Evolutionary conservation across 1,284 basidiomycete species (phyloP).

Genomic region (Trametes polyzona): DNA sequence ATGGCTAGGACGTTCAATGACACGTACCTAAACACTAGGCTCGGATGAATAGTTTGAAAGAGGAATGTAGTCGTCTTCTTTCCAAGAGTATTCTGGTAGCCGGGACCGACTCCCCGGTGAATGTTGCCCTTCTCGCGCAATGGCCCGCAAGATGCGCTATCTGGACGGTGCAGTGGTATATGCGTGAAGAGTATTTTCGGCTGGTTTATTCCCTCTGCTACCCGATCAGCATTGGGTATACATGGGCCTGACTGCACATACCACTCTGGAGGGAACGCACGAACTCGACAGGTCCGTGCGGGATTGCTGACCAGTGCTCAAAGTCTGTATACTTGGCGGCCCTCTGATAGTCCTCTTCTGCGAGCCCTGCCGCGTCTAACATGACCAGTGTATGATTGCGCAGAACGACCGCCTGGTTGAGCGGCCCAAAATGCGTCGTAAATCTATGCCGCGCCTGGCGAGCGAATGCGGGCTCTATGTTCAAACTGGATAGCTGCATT

Average conservation of each 20-base stretch:
- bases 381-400: slow-evolving; percentile 76
- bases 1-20: background rate
- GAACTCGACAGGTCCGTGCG: slow-evolving; percentile 72
- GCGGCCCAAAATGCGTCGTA: slow-evolving; percentile 75
- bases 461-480: slow-evolving; percentile 24
- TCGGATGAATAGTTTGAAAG: slow-evolving; percentile 66
- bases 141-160: slow-evolving; percentile 73
- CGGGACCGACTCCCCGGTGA: slow-evolving; percentile 72
- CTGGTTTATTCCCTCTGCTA: slow-evolving; percentile 33
- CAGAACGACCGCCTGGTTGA: slow-evolving; percentile 57
- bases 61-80: slow-evolving; percentile 75
- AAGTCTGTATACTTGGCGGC: slow-evolving; percentile 54
- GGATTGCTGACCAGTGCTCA: slow-evolving; percentile 63
- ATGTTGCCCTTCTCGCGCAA: slow-evolving; percentile 75
- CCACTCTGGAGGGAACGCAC: slow-evolving; percentile 61
- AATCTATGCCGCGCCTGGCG: slow-evolving; percentile 42
- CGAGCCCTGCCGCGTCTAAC: slow-evolving; percentile 76
- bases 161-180: slow-evolving; percentile 79
- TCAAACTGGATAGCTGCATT: slow-evolving; percentile 21
- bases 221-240: background rate
- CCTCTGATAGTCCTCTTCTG: slow-evolving; percentile 80
- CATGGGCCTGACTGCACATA: slow-evolving; percentile 31
- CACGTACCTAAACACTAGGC: slow-evolving; percentile 71
- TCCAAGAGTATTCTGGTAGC: slow-evolving; percentile 83
- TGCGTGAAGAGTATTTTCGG: slow-evolving; percentile 79